A percentile compares a stretch with the other conserved stretches of the same genome.
Conservation (phyloP, 2,329 filamentous ascomycete species). For the Fusarium mangiferae region DNA sequence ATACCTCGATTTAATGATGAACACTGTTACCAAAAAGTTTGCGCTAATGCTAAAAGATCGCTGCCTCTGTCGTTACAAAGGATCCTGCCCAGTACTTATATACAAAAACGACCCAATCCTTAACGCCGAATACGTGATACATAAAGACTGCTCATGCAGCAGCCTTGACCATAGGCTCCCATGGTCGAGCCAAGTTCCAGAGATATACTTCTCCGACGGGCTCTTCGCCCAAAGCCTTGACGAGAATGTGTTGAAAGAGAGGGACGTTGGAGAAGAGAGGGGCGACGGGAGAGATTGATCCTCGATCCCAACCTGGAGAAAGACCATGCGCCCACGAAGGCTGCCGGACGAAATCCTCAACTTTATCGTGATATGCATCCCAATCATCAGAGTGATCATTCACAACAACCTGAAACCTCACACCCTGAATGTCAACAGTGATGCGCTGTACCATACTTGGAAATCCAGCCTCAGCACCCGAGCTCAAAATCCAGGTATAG, state of each 20-base stretch:
- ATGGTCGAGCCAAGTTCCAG: slow-evolving; percentile 54
- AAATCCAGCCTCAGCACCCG: slow-evolving; percentile 48
- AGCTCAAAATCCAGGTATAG: slow-evolving; percentile 51
- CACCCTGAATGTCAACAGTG: slow-evolving; percentile 52
- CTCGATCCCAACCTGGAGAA: slow-evolving; percentile 43
- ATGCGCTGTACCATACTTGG: slow-evolving; percentile 49
- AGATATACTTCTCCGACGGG: slow-evolving; percentile 52
- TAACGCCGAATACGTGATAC: slow-evolving; percentile 25
- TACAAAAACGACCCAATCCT: slow-evolving; percentile 15
- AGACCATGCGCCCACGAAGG: slow-evolving; percentile 44
- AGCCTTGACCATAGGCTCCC: slow-evolving; percentile 57
- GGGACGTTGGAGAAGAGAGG: slow-evolving; percentile 45
- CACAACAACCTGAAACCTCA: slow-evolving; percentile 53
- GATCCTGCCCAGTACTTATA: slow-evolving; percentile 7
- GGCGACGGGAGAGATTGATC: slow-evolving; percentile 39
- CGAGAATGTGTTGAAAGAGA: slow-evolving; percentile 51
- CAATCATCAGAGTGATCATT: slow-evolving; percentile 50
- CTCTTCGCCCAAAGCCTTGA: slow-evolving; percentile 49
- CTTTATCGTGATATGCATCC: slow-evolving; percentile 47
- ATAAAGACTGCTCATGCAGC: slow-evolving; percentile 41
- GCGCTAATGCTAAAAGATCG: slow-evolving; percentile 28
- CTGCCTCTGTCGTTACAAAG: slow-evolving; percentile 13
- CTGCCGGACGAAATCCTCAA: slow-evolving; percentile 49
- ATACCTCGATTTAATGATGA: slow-evolving; percentile 46
- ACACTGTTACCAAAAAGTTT: slow-evolving; percentile 35